Evolutionary conservation across 2,329 filamentous ascomycete genomes (phyloP).

Genomic region (Albifimbria verrucaria): DNA sequence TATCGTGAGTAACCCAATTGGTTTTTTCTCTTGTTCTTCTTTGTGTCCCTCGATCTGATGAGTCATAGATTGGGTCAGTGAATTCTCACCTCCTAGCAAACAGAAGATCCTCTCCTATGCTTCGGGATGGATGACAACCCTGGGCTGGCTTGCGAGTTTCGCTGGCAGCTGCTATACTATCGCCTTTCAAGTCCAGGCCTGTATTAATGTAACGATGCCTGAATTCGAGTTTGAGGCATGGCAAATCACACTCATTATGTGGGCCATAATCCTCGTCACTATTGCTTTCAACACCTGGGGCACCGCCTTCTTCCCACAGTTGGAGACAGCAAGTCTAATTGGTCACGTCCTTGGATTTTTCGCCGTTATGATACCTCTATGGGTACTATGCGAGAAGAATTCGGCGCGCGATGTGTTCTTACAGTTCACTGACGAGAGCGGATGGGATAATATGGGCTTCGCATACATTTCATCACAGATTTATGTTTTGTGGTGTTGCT

Average conservation of each 20-base stretch:
- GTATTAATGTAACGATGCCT: constrained; percentile 7
- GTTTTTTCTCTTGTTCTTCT: neutral
- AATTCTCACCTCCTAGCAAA: constrained; percentile 37
- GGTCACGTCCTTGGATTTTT: constrained; percentile 44
- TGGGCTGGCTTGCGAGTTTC: constrained; percentile 30
- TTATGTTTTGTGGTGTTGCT: constrained; percentile 1
- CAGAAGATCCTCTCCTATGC: constrained; percentile 50
- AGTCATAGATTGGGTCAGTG: constrained; percentile 42
- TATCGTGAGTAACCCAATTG: constrained; percentile 30
- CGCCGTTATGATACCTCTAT: constrained; percentile 33
- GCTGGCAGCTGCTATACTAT: constrained; percentile 10
- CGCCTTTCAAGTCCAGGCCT: constrained; percentile 6
- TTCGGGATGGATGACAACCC: constrained; percentile 37
- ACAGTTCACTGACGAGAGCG: constrained; percentile 13
- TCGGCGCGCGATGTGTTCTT: constrained; percentile 24
- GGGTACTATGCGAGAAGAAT: constrained; percentile 22
- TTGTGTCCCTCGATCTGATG: neutral
- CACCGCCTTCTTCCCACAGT: constrained; percentile 26
- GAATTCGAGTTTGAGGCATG: constrained; percentile 14
- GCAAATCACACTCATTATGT: constrained; percentile 27
- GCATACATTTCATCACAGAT: constrained; percentile 1
- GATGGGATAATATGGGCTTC: constrained; percentile 5
- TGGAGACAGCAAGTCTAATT: constrained; percentile 38
- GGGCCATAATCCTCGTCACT: constrained; percentile 38
- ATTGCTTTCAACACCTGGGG: constrained; percentile 33